These are phyloP conservation scores for Arthrobotrys sphaeroides DNA, from an alignment of 2,329 filamentous ascomycete species.

Conservation along the genomic window DNA sequence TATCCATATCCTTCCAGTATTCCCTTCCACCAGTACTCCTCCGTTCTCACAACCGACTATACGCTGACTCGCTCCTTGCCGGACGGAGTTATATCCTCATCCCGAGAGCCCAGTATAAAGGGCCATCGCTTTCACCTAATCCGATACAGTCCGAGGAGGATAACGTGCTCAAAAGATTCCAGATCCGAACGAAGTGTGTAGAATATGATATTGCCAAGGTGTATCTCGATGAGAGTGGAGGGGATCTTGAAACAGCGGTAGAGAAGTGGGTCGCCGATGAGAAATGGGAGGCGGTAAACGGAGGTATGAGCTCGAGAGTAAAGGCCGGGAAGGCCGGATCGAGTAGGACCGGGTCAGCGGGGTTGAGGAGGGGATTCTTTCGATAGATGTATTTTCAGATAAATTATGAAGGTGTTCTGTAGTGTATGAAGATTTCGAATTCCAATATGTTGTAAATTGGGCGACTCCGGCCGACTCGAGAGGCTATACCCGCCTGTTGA, in stretches of 20 bases:
- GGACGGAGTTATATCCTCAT: conserved; percentile 55
- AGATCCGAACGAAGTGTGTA: conserved; percentile 56
- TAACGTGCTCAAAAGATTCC: conserved; percentile 54
- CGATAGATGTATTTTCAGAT: background rate
- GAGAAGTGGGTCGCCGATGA: conserved; percentile 55
- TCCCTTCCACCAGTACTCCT: conserved; percentile 40
- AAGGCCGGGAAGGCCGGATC: background rate
- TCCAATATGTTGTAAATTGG: background rate
- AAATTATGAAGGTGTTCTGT: background rate
- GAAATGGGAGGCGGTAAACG: conserved; percentile 49
- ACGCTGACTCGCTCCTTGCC: conserved; percentile 53
- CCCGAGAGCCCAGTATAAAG: conserved; percentile 47
- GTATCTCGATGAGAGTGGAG: conserved; percentile 54
- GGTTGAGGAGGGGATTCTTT: conserved; percentile 39
- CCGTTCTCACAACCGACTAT: conserved; percentile 55
- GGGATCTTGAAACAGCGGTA: conserved; percentile 54
- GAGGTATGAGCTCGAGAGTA: conserved; percentile 20
- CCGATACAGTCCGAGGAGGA: conserved; percentile 50
- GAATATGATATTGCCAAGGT: conserved; percentile 54
- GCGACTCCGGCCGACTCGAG: background rate
- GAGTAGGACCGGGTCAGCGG: background rate
- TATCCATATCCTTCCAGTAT: conserved; percentile 54
- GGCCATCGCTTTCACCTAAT: conserved; percentile 44
- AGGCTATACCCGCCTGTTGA: background rate
- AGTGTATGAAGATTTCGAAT: background rate